These are phyloP conservation scores for Mucor saturninus DNA, from an alignment of 371 early-diverging fungal species.

Conservation along the genomic window DNA sequence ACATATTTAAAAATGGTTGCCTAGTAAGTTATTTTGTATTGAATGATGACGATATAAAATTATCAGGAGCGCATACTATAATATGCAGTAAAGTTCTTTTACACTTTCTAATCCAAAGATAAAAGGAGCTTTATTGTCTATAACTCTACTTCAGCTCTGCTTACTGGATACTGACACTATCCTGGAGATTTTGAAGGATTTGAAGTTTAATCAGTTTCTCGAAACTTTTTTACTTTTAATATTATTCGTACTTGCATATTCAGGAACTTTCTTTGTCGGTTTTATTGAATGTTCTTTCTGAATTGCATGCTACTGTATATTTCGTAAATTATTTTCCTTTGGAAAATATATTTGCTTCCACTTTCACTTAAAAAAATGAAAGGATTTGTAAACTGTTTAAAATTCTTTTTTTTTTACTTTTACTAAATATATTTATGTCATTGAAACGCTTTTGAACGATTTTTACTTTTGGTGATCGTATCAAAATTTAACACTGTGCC, in stretches of 20 bases:
- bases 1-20: conserved; percentile 21
- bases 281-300: conserved; percentile 16
- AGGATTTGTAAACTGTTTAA: conserved; percentile 4
- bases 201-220: conserved; percentile 6
- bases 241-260: conserved; percentile 12
- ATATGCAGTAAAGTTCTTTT: conserved; percentile 14
- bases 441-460: conserved; percentile 11
- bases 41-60: not conserved
- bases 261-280: conserved; percentile 4
- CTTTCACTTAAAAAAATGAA: conserved; percentile 2
- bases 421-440: conserved; percentile 16
- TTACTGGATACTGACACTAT: conserved; percentile 20
- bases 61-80: conserved; percentile 4
- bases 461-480: conserved; percentile 6
- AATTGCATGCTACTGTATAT: conserved; percentile 11
- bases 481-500: conserved; percentile 10
- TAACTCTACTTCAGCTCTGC: conserved; percentile 7
- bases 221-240: conserved; percentile 11
- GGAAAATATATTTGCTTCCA: not conserved
- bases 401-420: not conserved
- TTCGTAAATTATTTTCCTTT: not conserved
- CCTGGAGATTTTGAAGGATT: conserved; percentile 21
- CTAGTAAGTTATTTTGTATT: conserved; percentile 22
- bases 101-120: conserved; percentile 6
- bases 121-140: conserved; percentile 10